Evolutionary conservation across 139 green algal genomes (phyloP).

Genomic region (Chloropicon primus): DNA sequence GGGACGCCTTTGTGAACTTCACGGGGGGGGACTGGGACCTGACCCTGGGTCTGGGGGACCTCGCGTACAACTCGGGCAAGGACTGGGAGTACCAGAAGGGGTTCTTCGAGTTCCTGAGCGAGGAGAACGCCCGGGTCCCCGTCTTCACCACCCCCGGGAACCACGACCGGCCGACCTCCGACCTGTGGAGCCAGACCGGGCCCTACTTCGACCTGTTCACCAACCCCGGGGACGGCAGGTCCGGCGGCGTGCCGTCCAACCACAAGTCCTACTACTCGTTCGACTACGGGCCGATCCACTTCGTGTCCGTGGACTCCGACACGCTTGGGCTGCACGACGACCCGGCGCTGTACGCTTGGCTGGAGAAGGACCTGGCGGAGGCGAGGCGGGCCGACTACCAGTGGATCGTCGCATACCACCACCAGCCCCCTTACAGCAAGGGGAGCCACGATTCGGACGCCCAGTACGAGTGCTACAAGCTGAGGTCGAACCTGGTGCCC

Average conservation of each 20-base stretch:
- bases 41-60: not conserved
- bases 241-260: not conserved
- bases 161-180: not conserved
- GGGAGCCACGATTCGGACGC: conserved; percentile 1
- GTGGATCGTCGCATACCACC: not conserved
- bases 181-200: not conserved
- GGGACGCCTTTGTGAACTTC: not conserved
- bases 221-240: not conserved
- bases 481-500: not conserved
- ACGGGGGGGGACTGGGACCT: not conserved
- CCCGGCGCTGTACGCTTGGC: not conserved
- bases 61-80: not conserved
- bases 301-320: not conserved
- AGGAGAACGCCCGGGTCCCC: not conserved
- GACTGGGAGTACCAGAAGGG: not conserved
- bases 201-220: not conserved
- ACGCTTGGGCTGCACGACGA: not conserved
- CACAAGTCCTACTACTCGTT: not conserved
- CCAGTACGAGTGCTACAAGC: not conserved
- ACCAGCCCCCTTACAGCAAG: not conserved
- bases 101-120: not conserved
- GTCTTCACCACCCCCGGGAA: conserved; percentile 3
- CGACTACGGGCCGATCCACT: not conserved
- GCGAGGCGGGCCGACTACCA: not conserved
- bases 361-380: not conserved